Conservation (phyloP, 805 yeast genomes). For the Saccharomycopsis malanga region DNA sequence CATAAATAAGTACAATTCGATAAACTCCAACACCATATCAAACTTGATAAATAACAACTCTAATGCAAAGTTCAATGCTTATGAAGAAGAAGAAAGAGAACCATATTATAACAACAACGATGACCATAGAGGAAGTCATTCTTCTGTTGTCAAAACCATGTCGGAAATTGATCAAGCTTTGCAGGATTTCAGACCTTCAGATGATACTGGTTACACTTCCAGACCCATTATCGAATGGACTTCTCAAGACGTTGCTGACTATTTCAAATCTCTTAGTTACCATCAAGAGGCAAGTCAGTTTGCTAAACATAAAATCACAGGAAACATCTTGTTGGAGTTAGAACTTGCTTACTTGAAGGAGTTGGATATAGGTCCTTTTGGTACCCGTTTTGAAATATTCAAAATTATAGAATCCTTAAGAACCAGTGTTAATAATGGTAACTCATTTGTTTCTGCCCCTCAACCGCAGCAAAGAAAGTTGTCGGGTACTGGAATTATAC, state of each 20-base stretch:
- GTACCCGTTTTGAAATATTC: constrained; percentile 87
- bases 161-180: constrained; percentile 69
- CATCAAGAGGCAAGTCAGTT: constrained; percentile 71
- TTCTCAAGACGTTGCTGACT: constrained; percentile 76
- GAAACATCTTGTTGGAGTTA: constrained; percentile 74
- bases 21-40: neutral
- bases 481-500: too few species aligned
- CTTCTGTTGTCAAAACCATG: constrained; percentile 48
- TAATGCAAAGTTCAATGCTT: constrained; percentile 3
- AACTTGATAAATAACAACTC: constrained; percentile 3
- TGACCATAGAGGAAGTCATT: constrained; percentile 26
- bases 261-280: constrained; percentile 67
- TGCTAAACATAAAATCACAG: constrained; percentile 82
- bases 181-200: constrained; percentile 34
- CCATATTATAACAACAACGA: neutral
- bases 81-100: constrained; percentile 3
- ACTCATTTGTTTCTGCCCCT: neutral
- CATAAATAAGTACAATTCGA: neutral
- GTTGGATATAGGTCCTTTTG: constrained; percentile 85
- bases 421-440: constrained; percentile 22
- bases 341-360: constrained; percentile 86
- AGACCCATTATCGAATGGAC: constrained; percentile 48
- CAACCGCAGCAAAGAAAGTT: neutral
- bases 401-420: constrained; percentile 75
- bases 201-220: constrained; percentile 21